Base-by-base conservation (phyloP, 768 basidiomycete species). In the Cytidiella melzeri region DNA sequence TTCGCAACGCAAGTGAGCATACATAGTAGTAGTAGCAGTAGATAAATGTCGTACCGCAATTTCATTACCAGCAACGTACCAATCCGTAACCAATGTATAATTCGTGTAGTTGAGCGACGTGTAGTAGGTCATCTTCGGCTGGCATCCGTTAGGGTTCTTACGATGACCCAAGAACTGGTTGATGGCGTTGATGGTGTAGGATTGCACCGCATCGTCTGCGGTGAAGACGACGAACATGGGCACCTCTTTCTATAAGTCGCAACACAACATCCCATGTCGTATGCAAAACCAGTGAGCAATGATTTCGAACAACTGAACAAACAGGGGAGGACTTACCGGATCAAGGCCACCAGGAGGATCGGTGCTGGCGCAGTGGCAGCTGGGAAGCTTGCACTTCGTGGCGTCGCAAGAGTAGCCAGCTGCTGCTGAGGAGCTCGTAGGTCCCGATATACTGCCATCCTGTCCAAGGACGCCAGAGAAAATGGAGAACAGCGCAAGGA, bases 41-140 rank as follows among this genome's bases (percentile, higher is more conserved):
- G 42, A 25, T 3, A 25, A n/a, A 44, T 30, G 25, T 38, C 37
- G 12, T 42, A 48, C 25, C 24, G 83, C 84, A 55, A 91, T 88
- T 62, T 91, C 88, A 61, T 89, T 89, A 19, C 87, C 87, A 3
- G 81, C 83, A 25, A 87, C 85, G 62, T 69, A 89, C 84, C 83
- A 88, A 63, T 87, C 84, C 69, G 70, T 87, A 36, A 87, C 83
- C 42, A 87, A 73, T 1, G 82, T 80, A 64, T 83, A 86, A 63
- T 89, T 88, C 12, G 87, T 89, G 65, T 79, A 89, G 45, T 75
- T 75, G 28, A 87, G 66, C 2, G 81, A 84, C 6, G 78, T 79
- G 64, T 75, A 89, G 66, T 86, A 91, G 23, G 86, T 87, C 78
- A 84, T 87, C 64, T 78, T 83, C 30, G 79, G 76, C n/a, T 62